phyloP scores from a whole-genome alignment of 2,329 filamentous ascomycete species.

The Amesomyces nigricolor region DNA sequence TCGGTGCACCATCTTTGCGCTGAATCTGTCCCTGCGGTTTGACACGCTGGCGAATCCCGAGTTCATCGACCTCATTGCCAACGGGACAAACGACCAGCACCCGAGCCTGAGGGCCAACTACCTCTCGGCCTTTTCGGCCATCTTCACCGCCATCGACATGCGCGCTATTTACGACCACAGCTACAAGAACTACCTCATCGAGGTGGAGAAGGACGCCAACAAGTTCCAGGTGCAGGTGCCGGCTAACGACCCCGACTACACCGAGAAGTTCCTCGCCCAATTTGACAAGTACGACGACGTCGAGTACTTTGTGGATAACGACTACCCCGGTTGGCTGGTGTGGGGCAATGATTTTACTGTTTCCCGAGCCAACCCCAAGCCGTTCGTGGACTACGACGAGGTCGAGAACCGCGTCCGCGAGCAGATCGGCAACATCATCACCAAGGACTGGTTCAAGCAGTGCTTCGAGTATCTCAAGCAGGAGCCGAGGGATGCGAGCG shows the following conservation, averaged over 20 bases:
- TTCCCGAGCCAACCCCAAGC: slow-evolving; percentile 64
- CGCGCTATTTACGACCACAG: slow-evolving; percentile 80
- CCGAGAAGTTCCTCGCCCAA: slow-evolving; percentile 66
- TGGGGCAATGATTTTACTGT: slow-evolving; percentile 87
- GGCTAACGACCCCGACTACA: slow-evolving; percentile 72
- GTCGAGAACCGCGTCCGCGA: slow-evolving; percentile 67
- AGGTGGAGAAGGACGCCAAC: slow-evolving; percentile 71
- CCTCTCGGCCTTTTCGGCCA: slow-evolving; percentile 65
- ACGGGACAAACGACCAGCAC: slow-evolving; percentile 83
- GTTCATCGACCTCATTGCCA: slow-evolving; percentile 76
- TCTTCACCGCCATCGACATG: slow-evolving; percentile 83
- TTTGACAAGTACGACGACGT: slow-evolving; percentile 69
- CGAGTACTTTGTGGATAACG: slow-evolving; percentile 84
- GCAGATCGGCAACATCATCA: slow-evolving; percentile 75
- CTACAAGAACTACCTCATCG: slow-evolving; percentile 79
- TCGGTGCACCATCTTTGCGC: slow-evolving; percentile 81
- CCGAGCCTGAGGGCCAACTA: slow-evolving; percentile 79
- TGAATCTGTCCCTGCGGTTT: slow-evolving; percentile 88
- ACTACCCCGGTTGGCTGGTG: slow-evolving; percentile 92
- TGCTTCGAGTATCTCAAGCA: slow-evolving; percentile 95
- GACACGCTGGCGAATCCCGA: slow-evolving; percentile 75
- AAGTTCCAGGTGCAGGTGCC: slow-evolving; percentile 69
- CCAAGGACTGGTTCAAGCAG: slow-evolving; percentile 76
- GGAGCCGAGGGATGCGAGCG: slow-evolving; percentile 74
- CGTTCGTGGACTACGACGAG: slow-evolving; percentile 69